These are phyloP conservation scores for Aspergillus fumigatiaffinis DNA, from an alignment of 2,329 filamentous ascomycete species.

Conservation along the genomic window DNA sequence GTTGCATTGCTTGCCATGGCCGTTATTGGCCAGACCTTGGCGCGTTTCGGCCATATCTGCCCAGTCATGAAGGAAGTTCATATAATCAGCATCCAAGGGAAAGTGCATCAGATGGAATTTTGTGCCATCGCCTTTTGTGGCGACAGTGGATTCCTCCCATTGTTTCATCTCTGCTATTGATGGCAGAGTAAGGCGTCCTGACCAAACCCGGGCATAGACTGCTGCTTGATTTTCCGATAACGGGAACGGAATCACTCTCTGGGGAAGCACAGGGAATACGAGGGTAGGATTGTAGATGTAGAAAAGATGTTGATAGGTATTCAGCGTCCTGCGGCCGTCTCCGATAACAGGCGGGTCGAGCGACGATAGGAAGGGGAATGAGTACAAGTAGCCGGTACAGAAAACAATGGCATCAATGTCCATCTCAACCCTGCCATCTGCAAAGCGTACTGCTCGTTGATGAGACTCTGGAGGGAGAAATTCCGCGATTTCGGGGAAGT, in stretches of 20 bases:
- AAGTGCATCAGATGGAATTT: slow-evolving; percentile 55
- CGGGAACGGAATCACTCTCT: slow-evolving; percentile 85
- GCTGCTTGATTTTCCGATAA: slow-evolving; percentile 75
- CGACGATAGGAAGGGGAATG: slow-evolving; percentile 65
- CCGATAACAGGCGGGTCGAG: slow-evolving; percentile 57
- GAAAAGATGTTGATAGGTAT: slow-evolving; percentile 77
- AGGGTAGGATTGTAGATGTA: slow-evolving; percentile 72
- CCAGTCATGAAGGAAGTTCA: slow-evolving; percentile 44
- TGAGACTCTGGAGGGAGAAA: slow-evolving; percentile 51
- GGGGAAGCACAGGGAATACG: slow-evolving; percentile 69
- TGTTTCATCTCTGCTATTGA: slow-evolving; percentile 58
- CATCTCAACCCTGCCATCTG: slow-evolving; percentile 60
- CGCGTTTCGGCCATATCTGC: slow-evolving; percentile 32
- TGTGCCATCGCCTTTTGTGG: slow-evolving; percentile 45
- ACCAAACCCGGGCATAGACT: slow-evolving; percentile 71
- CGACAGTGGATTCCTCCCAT: slow-evolving; percentile 56
- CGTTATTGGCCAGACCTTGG: slow-evolving; percentile 40
- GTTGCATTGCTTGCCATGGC: slow-evolving; percentile 63
- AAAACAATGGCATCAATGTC: slow-evolving; percentile 76
- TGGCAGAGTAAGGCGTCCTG: slow-evolving; percentile 65
- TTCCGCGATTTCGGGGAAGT: slow-evolving; percentile 50
- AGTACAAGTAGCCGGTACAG: slow-evolving; percentile 86
- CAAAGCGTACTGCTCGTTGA: slow-evolving; percentile 61
- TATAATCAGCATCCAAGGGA: slow-evolving; percentile 43
- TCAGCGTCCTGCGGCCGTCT: slow-evolving; percentile 65